Base-by-base conservation (phyloP, 495 filamentous ascomycete genomes). In the Podospora anserina region DNA sequence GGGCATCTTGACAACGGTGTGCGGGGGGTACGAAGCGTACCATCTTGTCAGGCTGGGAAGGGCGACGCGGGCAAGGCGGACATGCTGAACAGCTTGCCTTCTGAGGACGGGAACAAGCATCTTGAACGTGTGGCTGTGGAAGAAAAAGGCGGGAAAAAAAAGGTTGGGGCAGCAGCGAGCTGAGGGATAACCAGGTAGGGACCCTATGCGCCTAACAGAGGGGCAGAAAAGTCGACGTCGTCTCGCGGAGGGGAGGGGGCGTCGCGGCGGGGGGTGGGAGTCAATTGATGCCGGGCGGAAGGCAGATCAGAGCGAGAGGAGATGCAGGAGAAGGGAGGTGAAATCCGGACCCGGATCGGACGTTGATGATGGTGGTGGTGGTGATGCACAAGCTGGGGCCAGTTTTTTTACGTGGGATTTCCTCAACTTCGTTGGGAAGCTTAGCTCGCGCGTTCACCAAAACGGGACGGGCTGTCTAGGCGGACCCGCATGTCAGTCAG, bases 1-100 rank as follows among this genome's bases (percentile, higher is more conserved):
- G 55, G 96, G 96, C 96, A 99, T 99, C 85, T 88, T 94, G 81
- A 99, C 88, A 79, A 98, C 85, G 66, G 90, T 93, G 82, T 99
- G 95, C 56, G 93, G 88, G 69, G 96, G 96, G 82, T 92, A 99
- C 30, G 84, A 84, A 69, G 85, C 84, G 74, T 86, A 87, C 76
- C 85, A 86, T 85, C 85, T 81, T 75, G 82, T 81, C 28, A 86
- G 78, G 71, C 78, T 81, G 62, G 82, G 71, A 66, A 84, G 69
- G 26, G 79, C 77, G 67, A 76, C 75, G 74, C 82, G 75, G 72
- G 78, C 77, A 61, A 79, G 68, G 61, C 77, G 68, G 61, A 77
- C 75, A 65, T 81, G 81, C 68, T 82, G 82, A 68, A 87, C 78
- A 78, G 76, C 80, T 75, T 85, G 82, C 81, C 84, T 80, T 78